Evolutionary conservation across 176 grass and related monocot genomes (phyloP).

Genomic region (Otatea glauca): DNA sequence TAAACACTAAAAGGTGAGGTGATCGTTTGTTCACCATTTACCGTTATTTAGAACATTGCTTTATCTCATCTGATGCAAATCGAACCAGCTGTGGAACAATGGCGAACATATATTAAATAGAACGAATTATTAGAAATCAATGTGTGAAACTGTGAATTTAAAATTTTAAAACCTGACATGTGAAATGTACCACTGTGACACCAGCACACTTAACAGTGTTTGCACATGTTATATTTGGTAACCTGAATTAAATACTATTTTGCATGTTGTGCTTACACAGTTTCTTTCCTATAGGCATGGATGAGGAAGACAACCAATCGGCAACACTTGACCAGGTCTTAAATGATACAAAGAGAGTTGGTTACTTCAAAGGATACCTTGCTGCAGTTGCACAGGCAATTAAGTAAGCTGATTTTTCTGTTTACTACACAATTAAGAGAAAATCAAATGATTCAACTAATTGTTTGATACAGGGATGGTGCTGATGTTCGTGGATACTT

Average conservation of each 20-base stretch:
- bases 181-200: neutral
- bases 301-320: slow-evolving; percentile 82
- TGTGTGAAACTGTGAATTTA: neutral
- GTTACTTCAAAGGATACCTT: slow-evolving; percentile 85
- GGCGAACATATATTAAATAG: neutral
- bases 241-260: neutral
- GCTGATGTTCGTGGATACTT: slow-evolving; percentile 85
- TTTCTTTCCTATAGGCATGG: slow-evolving; percentile 72
- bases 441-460: slow-evolving; percentile 22
- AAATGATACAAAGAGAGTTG: slow-evolving; percentile 77
- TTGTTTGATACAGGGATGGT: slow-evolving; percentile 65
- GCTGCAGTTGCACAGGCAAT: slow-evolving; percentile 72
- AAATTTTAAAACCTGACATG: neutral
- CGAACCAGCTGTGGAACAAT: neutral
- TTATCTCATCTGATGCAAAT: neutral
- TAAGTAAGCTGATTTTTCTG: slow-evolving; percentile 51
- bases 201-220: neutral
- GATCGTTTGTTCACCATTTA: too few species aligned
- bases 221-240: neutral
- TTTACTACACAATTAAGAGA: neutral
- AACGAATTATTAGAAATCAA: neutral
- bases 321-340: slow-evolving; percentile 60
- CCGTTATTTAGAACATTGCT: neutral
- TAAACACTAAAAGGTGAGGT: too few species aligned
- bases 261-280: slow-evolving; percentile 28